Conservation (phyloP, 768 basidiomycete species). For the Calocybe indica region DNA sequence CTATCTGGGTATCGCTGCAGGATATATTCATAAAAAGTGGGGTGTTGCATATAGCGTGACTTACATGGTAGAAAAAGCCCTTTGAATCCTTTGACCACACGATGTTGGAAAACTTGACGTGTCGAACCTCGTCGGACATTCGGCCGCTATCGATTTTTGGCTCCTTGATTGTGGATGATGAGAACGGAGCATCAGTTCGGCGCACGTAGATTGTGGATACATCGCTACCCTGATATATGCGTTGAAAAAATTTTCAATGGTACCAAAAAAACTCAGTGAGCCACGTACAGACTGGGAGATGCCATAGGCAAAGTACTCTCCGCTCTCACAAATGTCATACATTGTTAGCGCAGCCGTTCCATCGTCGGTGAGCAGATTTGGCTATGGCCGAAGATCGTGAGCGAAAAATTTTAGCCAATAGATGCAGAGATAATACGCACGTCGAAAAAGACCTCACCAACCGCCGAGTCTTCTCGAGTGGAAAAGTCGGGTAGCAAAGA, state of each 20-base stretch:
- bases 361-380: constrained; percentile 67
- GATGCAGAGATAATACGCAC: constrained; percentile 27
- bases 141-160: constrained; percentile 43
- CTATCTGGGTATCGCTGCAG: constrained; percentile 53
- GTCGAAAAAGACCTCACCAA: constrained; percentile 77
- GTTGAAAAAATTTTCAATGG: neutral
- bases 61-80: constrained; percentile 80
- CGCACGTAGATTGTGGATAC: constrained; percentile 67
- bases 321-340: constrained; percentile 58
- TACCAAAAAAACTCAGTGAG: neutral
- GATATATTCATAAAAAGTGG: neutral
- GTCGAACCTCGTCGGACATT: constrained; percentile 62
- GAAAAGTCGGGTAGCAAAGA: constrained; percentile 49
- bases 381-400: constrained; percentile 27
- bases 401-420: constrained; percentile 1
- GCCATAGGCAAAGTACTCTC: constrained; percentile 74
- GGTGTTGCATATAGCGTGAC: constrained; percentile 15
- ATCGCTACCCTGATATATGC: constrained; percentile 56
- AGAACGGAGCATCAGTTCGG: constrained; percentile 52
- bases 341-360: constrained; percentile 62
- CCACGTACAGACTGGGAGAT: constrained; percentile 55
- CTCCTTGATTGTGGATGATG: constrained; percentile 26
- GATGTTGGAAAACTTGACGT: constrained; percentile 71
- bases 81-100: constrained; percentile 74
- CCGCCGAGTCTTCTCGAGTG: constrained; percentile 27